A percentile compares a stretch with the other conserved stretches of the same genome.
Conservation (phyloP, 176 grass and related monocot species). For the Carex littledalei region DNA sequence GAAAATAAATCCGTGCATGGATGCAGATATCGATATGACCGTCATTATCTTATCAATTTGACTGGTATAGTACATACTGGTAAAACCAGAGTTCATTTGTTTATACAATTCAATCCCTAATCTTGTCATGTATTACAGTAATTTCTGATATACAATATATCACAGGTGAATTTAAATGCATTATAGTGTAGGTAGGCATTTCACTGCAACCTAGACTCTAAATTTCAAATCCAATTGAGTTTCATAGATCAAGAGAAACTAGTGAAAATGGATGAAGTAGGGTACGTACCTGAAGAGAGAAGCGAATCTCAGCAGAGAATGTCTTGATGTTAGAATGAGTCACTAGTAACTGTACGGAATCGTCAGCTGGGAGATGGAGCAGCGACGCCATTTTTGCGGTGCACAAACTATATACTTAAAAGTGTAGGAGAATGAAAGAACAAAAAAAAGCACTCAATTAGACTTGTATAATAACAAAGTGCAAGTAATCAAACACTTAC, state of each 20-base stretch:
- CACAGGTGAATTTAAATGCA: not conserved
- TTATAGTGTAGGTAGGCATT: not conserved
- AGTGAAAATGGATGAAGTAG: not conserved
- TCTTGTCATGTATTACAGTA: not conserved
- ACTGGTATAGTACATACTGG: not conserved
- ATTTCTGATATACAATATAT: not conserved
- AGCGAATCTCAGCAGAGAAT: slow-evolving; percentile 67
- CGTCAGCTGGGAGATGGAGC: slow-evolving; percentile 66
- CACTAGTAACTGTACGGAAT: slow-evolving; percentile 57
- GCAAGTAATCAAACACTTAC: too few relatives aligned
- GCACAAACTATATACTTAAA: not conserved
- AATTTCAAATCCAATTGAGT: not conserved
- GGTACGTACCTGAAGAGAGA: slow-evolving; percentile 50
- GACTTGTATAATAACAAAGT: too few relatives aligned
- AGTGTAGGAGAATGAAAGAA: too few relatives aligned
- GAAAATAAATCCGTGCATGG: not conserved
- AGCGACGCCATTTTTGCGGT: slow-evolving; percentile 27
- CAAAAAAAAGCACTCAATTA: too few relatives aligned
- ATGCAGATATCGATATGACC: not conserved
- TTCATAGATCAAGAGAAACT: not conserved
- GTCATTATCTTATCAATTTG: not conserved
- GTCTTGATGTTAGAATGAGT: slow-evolving; percentile 83
- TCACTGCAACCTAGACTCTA: not conserved
- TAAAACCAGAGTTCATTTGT: not conserved
- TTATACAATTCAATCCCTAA: not conserved